These are phyloP conservation scores for Peronospora destructor DNA, from an alignment of 352 stramenopile species.

Conservation along the genomic window DNA sequence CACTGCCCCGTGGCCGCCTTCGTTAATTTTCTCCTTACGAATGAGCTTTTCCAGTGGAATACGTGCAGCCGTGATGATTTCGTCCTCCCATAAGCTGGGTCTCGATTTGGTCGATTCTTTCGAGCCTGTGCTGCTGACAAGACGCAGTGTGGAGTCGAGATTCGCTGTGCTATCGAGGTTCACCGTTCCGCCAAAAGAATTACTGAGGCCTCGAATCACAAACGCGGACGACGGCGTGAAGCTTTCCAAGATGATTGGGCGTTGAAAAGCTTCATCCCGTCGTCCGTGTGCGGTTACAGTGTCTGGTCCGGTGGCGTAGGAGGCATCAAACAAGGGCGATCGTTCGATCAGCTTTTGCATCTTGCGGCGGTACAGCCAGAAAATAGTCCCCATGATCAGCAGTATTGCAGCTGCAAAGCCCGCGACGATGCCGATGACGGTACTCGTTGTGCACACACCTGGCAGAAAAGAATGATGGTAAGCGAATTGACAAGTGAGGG, in stretches of 20 bases:
- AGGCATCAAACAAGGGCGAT: constrained; percentile 19
- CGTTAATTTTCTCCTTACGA: constrained; percentile 31
- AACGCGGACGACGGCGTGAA: constrained; percentile 10
- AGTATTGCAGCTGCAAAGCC: constrained; percentile 14
- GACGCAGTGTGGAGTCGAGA: constrained; percentile 21
- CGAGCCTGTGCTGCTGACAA: constrained; percentile 12
- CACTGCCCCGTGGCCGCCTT: constrained; percentile 44
- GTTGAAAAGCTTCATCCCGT: no score
- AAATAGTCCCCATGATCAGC: constrained; percentile 16
- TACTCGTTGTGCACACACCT: constrained; percentile 20
- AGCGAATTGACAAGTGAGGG: not conserved
- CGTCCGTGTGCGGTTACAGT: constrained; percentile 9
- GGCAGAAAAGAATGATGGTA: constrained; percentile 23
- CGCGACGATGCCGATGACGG: constrained; percentile 17
- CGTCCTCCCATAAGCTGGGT: constrained; percentile 32
- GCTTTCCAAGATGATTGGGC: constrained; percentile 8
- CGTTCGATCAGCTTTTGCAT: constrained; percentile 9
- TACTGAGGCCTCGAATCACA: constrained; percentile 10
- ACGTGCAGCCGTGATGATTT: constrained; percentile 24
- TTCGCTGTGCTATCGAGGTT: constrained; percentile 20
- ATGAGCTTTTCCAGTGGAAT: constrained; percentile 48
- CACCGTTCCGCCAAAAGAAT: constrained; percentile 21
- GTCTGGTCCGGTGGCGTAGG: constrained; percentile 10
- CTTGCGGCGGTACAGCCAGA: constrained; percentile 23
- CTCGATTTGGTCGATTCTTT: constrained; percentile 8